Conservation (phyloP, 2,329 filamentous ascomycete genomes). For the Hypomyces perniciosus region DNA sequence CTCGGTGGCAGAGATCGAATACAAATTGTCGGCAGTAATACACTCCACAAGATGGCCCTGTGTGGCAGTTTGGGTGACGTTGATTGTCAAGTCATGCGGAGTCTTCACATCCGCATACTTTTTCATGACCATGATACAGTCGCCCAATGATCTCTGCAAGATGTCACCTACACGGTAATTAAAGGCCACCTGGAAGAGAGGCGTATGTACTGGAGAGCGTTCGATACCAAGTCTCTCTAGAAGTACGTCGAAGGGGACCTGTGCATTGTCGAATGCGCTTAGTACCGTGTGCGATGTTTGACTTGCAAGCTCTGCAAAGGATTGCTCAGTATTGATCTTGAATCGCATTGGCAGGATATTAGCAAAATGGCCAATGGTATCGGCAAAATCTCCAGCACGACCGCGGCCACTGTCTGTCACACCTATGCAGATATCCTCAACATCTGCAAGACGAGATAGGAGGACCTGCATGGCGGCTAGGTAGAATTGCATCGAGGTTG, state of each 20-base stretch:
- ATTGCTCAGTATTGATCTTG: constrained; percentile 9
- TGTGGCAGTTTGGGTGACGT: background rate
- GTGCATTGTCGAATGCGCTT: too few relatives aligned
- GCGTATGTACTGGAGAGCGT: constrained; percentile 32
- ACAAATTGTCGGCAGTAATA: constrained; percentile 6
- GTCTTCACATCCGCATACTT: constrained; percentile 16
- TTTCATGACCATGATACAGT: constrained; percentile 15
- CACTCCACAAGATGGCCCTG: constrained; percentile 28
- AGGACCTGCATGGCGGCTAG: constrained; percentile 36
- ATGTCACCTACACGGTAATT: constrained; percentile 36
- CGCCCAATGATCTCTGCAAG: constrained; percentile 20
- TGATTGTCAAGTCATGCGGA: too few relatives aligned
- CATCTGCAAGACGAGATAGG: constrained; percentile 16
- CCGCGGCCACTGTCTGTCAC: constrained; percentile 32
- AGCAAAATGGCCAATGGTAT: constrained; percentile 4
- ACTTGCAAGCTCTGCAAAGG: constrained; percentile 19
- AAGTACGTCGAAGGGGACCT: constrained; percentile 40
- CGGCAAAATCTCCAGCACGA: constrained; percentile 2
- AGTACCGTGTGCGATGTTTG: constrained; percentile 22
- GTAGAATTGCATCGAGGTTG: constrained; percentile 40
- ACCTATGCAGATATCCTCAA: constrained; percentile 39
- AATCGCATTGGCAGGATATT: constrained; percentile 41
- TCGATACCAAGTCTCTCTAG: constrained; percentile 36
- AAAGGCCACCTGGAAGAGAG: constrained; percentile 42
- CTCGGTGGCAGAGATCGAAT: too few relatives aligned